These are phyloP conservation scores for Penicillium odoratum DNA, from an alignment of 495 filamentous ascomycete genomes.

Conservation along the genomic window DNA sequence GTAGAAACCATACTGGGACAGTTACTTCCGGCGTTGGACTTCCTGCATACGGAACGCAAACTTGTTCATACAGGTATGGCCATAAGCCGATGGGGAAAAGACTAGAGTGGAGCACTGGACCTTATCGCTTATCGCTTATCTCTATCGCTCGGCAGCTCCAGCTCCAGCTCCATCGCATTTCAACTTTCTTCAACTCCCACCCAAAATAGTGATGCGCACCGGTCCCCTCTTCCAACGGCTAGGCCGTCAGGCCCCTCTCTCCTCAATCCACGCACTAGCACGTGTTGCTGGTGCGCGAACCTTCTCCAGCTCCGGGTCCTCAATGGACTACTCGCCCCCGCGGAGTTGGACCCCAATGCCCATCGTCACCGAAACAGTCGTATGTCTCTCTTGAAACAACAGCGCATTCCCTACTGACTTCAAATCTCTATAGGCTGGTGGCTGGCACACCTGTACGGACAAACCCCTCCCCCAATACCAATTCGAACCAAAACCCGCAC, in stretches of 20 bases:
- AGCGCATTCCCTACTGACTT: too few species aligned
- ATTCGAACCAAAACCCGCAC: constrained; percentile 4
- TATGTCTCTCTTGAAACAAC: constrained; percentile 45
- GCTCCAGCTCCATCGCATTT: neutral
- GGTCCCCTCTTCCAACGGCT: constrained; percentile 28
- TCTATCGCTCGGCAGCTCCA: constrained; percentile 20
- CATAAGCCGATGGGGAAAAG: too few species aligned
- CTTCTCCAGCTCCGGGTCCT: constrained; percentile 37
- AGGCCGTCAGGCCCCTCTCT: constrained; percentile 22
- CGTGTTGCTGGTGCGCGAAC: constrained; percentile 18
- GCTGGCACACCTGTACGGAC: constrained; percentile 79
- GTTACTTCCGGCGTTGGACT: too few species aligned
- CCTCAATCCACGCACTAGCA: constrained; percentile 7
- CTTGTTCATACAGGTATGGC: neutral
- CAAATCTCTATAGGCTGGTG: constrained; percentile 62
- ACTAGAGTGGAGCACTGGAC: neutral
- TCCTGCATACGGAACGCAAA: too few species aligned
- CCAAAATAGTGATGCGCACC: constrained; percentile 18
- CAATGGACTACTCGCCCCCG: constrained; percentile 42
- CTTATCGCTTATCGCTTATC: constrained; percentile 4
- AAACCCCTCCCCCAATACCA: neutral
- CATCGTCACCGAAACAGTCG: constrained; percentile 77
- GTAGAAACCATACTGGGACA: too few species aligned
- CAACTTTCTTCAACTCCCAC: neutral
- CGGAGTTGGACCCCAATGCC: constrained; percentile 65